Evolutionary conservation across 2,329 filamentous ascomycete genomes (phyloP).

Genomic region (Cladophialophora psammophila): DNA sequence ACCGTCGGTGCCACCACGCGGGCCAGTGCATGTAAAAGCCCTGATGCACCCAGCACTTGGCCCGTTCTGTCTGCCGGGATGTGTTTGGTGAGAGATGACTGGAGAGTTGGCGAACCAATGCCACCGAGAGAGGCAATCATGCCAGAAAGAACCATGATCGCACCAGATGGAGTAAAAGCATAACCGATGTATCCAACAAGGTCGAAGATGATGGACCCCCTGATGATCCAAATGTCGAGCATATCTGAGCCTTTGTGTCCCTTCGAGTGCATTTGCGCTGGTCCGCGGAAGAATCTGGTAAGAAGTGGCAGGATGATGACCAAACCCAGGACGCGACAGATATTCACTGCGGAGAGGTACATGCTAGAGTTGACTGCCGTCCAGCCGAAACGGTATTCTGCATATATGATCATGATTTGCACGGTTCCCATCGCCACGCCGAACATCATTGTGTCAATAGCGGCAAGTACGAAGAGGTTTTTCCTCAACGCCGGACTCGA

Average conservation of each 20-base stretch:
- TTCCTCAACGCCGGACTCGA: slow-evolving; percentile 69
- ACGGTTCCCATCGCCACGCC: slow-evolving; percentile 81
- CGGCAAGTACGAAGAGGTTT: slow-evolving; percentile 82
- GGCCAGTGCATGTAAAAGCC: slow-evolving; percentile 81
- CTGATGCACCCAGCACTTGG: slow-evolving; percentile 85
- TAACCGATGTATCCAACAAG: slow-evolving; percentile 79
- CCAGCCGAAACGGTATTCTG: slow-evolving; percentile 82
- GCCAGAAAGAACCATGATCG: slow-evolving; percentile 74
- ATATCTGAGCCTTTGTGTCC: slow-evolving; percentile 74
- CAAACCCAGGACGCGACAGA: slow-evolving; percentile 76
- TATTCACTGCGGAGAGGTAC: slow-evolving; percentile 82
- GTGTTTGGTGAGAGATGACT: slow-evolving; percentile 87
- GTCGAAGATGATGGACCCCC: slow-evolving; percentile 77
- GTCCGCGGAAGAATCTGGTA: slow-evolving; percentile 74
- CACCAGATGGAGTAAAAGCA: slow-evolving; percentile 66
- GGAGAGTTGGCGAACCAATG: slow-evolving; percentile 82
- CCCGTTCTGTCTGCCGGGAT: slow-evolving; percentile 82
- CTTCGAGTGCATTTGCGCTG: slow-evolving; percentile 44
- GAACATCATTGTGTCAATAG: slow-evolving; percentile 82
- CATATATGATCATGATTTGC: slow-evolving; percentile 84
- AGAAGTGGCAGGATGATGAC: slow-evolving; percentile 77
- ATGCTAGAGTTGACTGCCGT: slow-evolving; percentile 78
- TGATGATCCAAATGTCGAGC: slow-evolving; percentile 79
- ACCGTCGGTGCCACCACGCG: slow-evolving; percentile 79
- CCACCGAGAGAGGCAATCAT: slow-evolving; percentile 79